Base-by-base conservation (phyloP, 2,329 filamentous ascomycete genomes). In the Balansia obtecta region DNA sequence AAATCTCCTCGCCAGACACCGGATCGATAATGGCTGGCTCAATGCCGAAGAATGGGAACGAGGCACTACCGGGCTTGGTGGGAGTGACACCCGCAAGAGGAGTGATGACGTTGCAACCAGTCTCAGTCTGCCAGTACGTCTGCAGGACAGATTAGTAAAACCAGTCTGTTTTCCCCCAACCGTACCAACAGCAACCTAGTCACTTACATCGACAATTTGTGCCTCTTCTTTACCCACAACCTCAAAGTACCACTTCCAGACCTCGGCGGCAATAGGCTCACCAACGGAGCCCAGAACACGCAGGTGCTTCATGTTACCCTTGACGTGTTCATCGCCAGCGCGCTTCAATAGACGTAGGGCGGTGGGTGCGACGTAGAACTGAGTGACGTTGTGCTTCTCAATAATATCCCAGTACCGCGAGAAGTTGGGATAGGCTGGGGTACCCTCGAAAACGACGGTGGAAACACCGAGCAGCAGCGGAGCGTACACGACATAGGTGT, bases 91-190 rank as follows among this genome's bases (percentile, higher is more conserved):
- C 93, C 46, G 86, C 90, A 52, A 98, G 76, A 16, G 93, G 93
- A 5, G 89, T 88, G 66, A 98, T 97, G 61, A 95, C 89, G 69
- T 98, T 83, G 55, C 88, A 97, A 51, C 93, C 93, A 2, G 93
- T 98, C 75, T 98, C 93, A 49, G 93, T 98, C 80, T 98, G 93
- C 93, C 93, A 98, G 79, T 98, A 98, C 49, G 93, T 98, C 88
- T 95, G 64, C 48, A 57, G 20, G 45, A 54, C 54, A 50, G 57
- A 60, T 60, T 50, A 60, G 52, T 34, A 49, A 7, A 27, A 27
- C 27, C 8, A n/a, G 27, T 27, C 4, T 16, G n/a, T 22, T 40
- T 40, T 7, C 40, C 4, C 13, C 33, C 9, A 4, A 33, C 12
- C 11, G 16, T 18, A 18, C 2, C 27, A 5, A 27, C 27, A 27